Evolutionary conservation across 768 basidiomycete species (phyloP), one percentile per base, ranked within the genome.

Genomic region (Chlorophyllum brunneum): DNA sequence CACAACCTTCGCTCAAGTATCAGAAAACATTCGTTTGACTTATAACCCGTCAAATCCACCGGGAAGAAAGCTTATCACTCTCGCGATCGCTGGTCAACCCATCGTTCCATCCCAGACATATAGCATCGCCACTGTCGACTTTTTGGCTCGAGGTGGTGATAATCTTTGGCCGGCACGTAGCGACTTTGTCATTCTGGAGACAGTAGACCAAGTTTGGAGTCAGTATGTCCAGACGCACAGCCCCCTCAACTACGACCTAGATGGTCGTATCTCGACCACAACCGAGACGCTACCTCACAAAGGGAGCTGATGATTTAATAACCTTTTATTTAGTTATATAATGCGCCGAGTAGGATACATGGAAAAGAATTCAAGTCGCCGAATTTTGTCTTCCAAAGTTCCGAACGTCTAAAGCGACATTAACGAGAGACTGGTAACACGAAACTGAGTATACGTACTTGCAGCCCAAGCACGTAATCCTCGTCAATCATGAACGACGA

Each of bases 1-100:
- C 24, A 70, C 72, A 7, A 73, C 69, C 36, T 75, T 71, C 53
- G 66, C 73, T 3, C 76, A 77, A 55, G 67, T 76, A 39, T 74
- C 74, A 0, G 54, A 59, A 39, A 68, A 65, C 36, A 64, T 75
- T 40, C 56, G 60, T 54, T 64, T 71, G 49, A 66, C 64, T 0
- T 69, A 67, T 48, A 67, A 71, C 54, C 63, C 65, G 6, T 48
- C 44, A 13, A 67, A 63, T 44, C 48, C 65, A 4, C 44, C 59
- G 13, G 63, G 64, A 11, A 64, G 61, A 39, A 61, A 63, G 45
- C 58, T 72, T 20, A 61, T 69, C 42, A 66, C 65, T 22, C 58
- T 70, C 16, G 51, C 47, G 5, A 63, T 71, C 42, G 63, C 58
- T 22, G 64, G 58, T 22, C 59, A 61, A 11, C 59, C 65, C 26